Evolutionary conservation across 768 basidiomycete species (phyloP).

Genomic region (Mycena pura): DNA sequence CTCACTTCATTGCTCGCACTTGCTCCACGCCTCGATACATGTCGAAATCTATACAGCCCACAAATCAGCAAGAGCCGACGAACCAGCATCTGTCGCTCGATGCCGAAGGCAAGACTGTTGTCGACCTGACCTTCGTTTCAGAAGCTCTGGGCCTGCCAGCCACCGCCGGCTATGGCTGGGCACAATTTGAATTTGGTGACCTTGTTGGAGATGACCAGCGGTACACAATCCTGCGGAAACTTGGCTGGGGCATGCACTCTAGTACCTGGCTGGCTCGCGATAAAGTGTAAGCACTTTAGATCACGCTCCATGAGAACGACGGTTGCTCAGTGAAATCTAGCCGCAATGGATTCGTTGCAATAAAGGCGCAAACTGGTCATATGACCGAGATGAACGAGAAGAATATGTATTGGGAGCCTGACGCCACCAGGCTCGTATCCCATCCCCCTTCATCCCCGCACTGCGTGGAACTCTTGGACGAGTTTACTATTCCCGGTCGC

Average conservation of each 20-base stretch:
- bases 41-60: too few relatives aligned
- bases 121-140: slow-evolving; percentile 32
- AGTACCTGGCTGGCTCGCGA: slow-evolving; percentile 40
- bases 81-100: too few relatives aligned
- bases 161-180: slow-evolving; percentile 33
- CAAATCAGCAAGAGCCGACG: too few relatives aligned
- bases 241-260: slow-evolving; percentile 40
- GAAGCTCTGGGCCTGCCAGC: slow-evolving; percentile 38
- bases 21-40: neutral
- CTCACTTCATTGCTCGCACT: too few relatives aligned
- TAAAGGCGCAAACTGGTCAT: slow-evolving; percentile 37
- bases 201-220: slow-evolving; percentile 32
- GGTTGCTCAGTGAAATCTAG: slow-evolving; percentile 8
- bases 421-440: slow-evolving; percentile 24
- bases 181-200: slow-evolving; percentile 33
- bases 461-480: slow-evolving; percentile 25
- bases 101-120: slow-evolving; percentile 17
- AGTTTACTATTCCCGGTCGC: slow-evolving; percentile 31
- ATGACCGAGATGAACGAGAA: slow-evolving; percentile 27
- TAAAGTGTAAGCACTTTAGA: slow-evolving; percentile 20
- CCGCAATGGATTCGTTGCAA: slow-evolving; percentile 34
- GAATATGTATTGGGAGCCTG: slow-evolving; percentile 29
- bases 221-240: slow-evolving; percentile 34
- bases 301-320: neutral
- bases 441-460: slow-evolving; percentile 11